A percentile compares a stretch with the other conserved stretches of the same genome.
Conservation (phyloP, 495 filamentous ascomycete species). For the Articulospora tetracladia region DNA sequence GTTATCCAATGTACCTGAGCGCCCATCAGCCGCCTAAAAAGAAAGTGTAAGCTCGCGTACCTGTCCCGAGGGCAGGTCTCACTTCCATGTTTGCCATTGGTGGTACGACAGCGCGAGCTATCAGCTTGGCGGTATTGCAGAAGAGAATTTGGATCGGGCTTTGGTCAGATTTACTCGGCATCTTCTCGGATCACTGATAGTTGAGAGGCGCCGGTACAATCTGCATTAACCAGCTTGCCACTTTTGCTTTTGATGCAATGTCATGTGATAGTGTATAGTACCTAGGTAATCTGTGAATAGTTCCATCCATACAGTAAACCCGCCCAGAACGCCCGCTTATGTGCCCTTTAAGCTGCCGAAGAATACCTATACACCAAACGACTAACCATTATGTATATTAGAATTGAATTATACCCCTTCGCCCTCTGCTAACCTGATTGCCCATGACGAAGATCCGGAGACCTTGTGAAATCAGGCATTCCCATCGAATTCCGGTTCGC, state of each 20-base stretch:
- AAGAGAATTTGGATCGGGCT: too few species aligned
- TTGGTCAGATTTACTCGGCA: too few species aligned
- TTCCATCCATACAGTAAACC: background rate
- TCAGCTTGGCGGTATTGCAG: background rate
- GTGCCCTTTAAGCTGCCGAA: background rate
- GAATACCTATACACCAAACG: background rate
- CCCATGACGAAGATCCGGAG: background rate
- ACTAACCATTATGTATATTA: background rate
- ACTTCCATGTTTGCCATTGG: background rate
- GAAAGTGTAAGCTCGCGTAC: background rate
- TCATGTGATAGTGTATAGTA: too few species aligned
- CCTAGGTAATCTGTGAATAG: too few species aligned
- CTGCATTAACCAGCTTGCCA: too few species aligned
- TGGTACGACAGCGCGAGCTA: background rate
- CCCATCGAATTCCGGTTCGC: background rate
- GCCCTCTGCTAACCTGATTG: background rate
- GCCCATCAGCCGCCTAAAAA: conserved; percentile 1
- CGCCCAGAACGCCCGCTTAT: background rate
- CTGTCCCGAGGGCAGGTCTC: background rate
- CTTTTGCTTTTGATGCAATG: too few species aligned
- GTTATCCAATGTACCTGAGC: background rate
- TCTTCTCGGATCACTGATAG: too few species aligned
- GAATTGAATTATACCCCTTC: background rate
- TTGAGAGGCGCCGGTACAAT: too few species aligned
- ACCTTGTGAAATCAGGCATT: background rate